phyloP scores from a whole-genome alignment of 495 filamentous ascomycete genomes.

The Penicillium desertorum region DNA sequence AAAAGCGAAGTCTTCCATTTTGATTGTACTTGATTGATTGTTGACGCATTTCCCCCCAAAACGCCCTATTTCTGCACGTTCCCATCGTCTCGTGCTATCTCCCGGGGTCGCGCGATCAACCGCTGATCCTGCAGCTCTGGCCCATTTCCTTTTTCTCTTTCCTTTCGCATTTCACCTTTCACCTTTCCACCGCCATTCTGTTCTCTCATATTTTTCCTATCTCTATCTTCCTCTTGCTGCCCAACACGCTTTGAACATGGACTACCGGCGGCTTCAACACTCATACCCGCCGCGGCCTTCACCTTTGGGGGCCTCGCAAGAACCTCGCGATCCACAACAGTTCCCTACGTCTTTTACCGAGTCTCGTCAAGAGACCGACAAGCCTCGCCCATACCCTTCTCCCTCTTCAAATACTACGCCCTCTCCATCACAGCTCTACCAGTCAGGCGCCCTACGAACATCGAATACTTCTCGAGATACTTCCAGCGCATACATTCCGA shows the following conservation, averaged over 20 bases:
- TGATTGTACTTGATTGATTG: background rate
- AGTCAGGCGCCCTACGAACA: constrained; percentile 11
- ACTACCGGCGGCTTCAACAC: constrained; percentile 11
- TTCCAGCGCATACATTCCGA: constrained; percentile 24
- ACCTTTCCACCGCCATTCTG: constrained; percentile 20
- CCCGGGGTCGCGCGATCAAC: constrained; percentile 28
- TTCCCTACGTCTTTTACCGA: constrained; percentile 18
- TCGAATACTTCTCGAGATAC: constrained; percentile 20
- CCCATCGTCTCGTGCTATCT: constrained; percentile 18
- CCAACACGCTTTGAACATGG: constrained; percentile 5
- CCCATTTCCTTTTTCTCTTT: constrained; percentile 11
- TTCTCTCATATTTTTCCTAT: background rate
- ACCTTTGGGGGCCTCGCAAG: constrained; percentile 9
- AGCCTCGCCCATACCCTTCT: constrained; percentile 27
- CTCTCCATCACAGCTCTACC: constrained; percentile 22
- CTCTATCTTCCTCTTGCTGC: constrained; percentile 2
- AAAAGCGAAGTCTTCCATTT: background rate
- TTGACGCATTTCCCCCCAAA: background rate
- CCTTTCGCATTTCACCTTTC: constrained; percentile 14
- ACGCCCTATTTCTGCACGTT: constrained; percentile 12
- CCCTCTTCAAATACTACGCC: constrained; percentile 14
- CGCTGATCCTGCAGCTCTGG: constrained; percentile 25
- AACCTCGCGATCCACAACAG: constrained; percentile 8
- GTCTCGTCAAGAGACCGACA: constrained; percentile 31
- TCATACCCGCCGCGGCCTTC: constrained; percentile 12